A percentile compares a stretch with the other conserved stretches of the same genome.
Conservation (phyloP, 2,329 filamentous ascomycete genomes). For the Talaromyces sp. region DNA sequence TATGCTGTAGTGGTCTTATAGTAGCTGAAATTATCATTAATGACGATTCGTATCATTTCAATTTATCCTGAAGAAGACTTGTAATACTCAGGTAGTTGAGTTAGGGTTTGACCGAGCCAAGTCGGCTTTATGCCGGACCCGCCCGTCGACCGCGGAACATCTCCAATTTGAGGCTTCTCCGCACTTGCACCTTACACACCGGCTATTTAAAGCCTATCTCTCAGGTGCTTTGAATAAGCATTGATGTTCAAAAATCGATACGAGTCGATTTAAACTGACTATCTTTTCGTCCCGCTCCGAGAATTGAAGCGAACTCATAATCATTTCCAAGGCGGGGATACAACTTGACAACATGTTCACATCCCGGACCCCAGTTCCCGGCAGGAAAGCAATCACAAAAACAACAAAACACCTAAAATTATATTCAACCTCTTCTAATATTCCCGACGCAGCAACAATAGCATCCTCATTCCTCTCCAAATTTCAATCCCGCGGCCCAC, state of each 20-base stretch:
- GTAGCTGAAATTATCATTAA: background rate
- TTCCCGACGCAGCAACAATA: conserved; percentile 24
- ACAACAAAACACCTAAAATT: background rate
- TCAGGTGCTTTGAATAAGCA: background rate
- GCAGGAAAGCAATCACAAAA: background rate
- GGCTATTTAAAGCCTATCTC: background rate
- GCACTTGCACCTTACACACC: background rate
- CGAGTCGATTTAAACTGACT: too few relatives aligned
- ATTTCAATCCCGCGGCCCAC: conserved; percentile 42
- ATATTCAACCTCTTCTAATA: background rate
- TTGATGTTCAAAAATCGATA: background rate
- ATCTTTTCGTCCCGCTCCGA: too few relatives aligned
- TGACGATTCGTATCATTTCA: background rate
- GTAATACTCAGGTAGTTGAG: background rate
- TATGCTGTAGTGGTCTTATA: conserved; percentile 56
- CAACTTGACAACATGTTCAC: background rate
- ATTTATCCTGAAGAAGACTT: too few relatives aligned
- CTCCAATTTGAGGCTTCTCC: conserved; percentile 1
- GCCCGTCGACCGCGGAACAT: background rate
- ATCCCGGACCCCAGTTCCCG: background rate
- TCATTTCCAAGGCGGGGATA: background rate
- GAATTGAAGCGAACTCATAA: background rate
- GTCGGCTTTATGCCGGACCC: conserved; percentile 16
- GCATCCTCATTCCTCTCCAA: conserved; percentile 41
- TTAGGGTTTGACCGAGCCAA: background rate